Base-by-base conservation (phyloP, 2,329 filamentous ascomycete genomes). In the Zymoseptoria tritici region DNA sequence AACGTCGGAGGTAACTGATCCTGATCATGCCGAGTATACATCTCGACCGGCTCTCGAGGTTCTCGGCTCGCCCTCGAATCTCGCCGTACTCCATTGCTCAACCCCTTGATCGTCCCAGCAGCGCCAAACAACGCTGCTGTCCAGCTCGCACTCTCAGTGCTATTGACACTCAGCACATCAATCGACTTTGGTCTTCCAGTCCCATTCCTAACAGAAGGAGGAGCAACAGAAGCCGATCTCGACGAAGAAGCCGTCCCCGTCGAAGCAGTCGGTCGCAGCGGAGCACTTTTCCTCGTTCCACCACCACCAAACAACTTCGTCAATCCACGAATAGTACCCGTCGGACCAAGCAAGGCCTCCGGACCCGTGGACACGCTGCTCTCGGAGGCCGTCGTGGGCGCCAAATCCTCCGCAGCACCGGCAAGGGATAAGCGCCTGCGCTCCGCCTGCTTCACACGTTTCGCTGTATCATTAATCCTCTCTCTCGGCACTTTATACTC, bases 1-100 rank as follows among this genome's bases (percentile, higher is more conserved):
- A 73, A 66, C 0, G 71, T 73, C 1, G 71, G 71, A 11, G 71
- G 71, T 4, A 73, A 59, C 49, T 71, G 64, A 36, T 71, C 66
- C 51, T 65, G 62, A 53, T 73, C 71, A 56, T 69, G 68, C 24
- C 69, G 67, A 8, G 70, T 68, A 36, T 62, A 65, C 62, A 73
- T 67, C 57, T 73, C 70, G 5, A 73, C 70, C 1, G 71, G 70
- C 52, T 67, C 67, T 54, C 68, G 57, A 11, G 70, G 69, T 53
- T 68, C 64, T 29, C 65, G 61, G 9, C 60, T 61, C 9, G 62
- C 49, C 26, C 61, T 61, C 2, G 68, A 68, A 51, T 68, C 64
- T 11, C 62, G 64, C 1, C 64, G 63, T 13, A 54, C 58, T 54
- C 58, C 57, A n/a, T 52, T 58, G 21, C 60, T 60, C 9, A 65